Conservation (phyloP, 768 basidiomycete species). For the Omphalotus guepiniiformis region DNA sequence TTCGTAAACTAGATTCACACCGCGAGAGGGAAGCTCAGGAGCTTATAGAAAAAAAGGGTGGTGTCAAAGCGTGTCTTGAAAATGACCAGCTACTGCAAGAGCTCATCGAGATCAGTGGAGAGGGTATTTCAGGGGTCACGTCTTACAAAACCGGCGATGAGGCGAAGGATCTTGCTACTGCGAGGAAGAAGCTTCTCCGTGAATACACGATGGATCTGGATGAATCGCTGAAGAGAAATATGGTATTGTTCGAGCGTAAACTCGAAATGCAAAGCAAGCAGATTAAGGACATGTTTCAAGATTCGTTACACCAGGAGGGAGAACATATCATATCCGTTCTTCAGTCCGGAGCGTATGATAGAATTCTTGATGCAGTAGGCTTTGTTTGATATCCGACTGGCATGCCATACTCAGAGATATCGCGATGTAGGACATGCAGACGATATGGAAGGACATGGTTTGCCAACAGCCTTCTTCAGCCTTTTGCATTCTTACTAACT, state of each 20-base stretch:
- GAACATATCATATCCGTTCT: constrained; percentile 29
- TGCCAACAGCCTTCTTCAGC: constrained; percentile 6
- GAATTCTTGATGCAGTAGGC: constrained; percentile 27
- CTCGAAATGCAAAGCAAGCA: constrained; percentile 28
- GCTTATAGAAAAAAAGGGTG: constrained; percentile 18
- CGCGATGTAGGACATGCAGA: constrained; percentile 25
- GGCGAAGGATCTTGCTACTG: constrained; percentile 10
- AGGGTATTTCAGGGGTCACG: neutral
- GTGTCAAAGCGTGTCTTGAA: constrained; percentile 16
- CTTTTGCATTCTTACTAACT: neutral
- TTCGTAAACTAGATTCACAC: constrained; percentile 18
- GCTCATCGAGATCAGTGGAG: constrained; percentile 13
- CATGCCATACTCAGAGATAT: neutral
- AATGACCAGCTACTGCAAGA: constrained; percentile 16
- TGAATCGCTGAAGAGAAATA: constrained; percentile 23
- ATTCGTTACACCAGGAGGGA: constrained; percentile 24
- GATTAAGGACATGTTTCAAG: constrained; percentile 9
- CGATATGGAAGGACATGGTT: constrained; percentile 38
- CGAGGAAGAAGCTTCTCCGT: constrained; percentile 11
- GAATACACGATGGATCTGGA: constrained; percentile 25
- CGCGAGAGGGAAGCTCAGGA: constrained; percentile 20
- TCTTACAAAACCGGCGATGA: constrained; percentile 1
- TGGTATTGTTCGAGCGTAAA: constrained; percentile 28
- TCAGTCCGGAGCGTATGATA: constrained; percentile 30
- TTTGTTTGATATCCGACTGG: too few relatives aligned